Evolutionary conservation across 768 basidiomycete species (phyloP), one percentile per base, ranked within the genome.

Genomic region (Trametes sanguinea): DNA sequence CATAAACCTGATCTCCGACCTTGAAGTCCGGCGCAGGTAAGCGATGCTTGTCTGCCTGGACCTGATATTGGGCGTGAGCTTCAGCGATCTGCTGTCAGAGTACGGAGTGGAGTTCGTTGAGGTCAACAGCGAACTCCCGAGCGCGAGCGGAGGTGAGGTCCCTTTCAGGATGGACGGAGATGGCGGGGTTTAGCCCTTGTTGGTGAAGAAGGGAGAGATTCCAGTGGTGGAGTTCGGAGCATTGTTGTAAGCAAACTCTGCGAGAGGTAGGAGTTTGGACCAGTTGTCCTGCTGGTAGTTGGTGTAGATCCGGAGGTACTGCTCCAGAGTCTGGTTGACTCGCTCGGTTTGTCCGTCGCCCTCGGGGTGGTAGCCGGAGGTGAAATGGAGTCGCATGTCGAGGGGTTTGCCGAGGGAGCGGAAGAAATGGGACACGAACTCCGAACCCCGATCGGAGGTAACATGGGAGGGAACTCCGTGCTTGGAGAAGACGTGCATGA

Each of bases 271-370:
- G 14, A 44, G 43, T 4, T 44, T 5, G 14, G 43, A 6, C 43
- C 43, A 44, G 43, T 44, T 44, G 43, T 44, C 43, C 43, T 44
- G 14, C 14, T 44, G 43, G 14, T 44, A 44, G 43, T 44, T 44
- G 51, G n/a, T 17, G 37, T 53, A 53, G 10, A 53, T 39, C 17
- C 71, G 69, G 6, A 82, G 69, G 57, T 78, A 78, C 35, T 37
- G 35, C 35, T 37, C 35, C 35, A 37, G 35, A 10, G 35, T 37
- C 35, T 37, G 35, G 35, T 0, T 68, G 63, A 67, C 68, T n/a
- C 72, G 63, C 65, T 79, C 78, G 0, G 76, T 77, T 17, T 69
- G 72, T 57, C 75, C 71, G 54, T 81, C 76, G 77, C 77, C 0
- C 77, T 80, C 3, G 71, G 43, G 7, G 14, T 44, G 43, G 43